phyloP scores from a whole-genome alignment of 2,329 filamentous ascomycete species.

The Aspergillus flavus region DNA sequence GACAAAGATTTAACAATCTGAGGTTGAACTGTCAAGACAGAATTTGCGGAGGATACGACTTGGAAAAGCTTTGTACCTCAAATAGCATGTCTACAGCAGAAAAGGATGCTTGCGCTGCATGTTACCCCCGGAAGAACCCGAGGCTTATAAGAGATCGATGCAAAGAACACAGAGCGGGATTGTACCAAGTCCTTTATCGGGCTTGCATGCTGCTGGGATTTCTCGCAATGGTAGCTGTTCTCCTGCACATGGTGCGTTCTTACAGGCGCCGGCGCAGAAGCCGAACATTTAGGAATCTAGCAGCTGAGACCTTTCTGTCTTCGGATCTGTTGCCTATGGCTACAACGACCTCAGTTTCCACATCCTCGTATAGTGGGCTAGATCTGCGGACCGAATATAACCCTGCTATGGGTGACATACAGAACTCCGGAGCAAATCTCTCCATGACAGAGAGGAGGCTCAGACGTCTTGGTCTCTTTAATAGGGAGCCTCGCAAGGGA shows the following conservation, averaged over 20 bases:
- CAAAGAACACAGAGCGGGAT: not conserved
- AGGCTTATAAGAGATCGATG: not conserved
- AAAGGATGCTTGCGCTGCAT: not conserved
- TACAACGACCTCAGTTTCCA: not conserved
- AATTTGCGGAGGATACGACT: not conserved
- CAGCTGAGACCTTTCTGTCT: not conserved
- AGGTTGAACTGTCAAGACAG: not conserved
- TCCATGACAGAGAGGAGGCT: not conserved
- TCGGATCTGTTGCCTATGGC: not conserved
- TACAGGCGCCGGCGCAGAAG: not conserved
- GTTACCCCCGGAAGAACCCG: not conserved
- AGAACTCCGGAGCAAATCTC: not conserved
- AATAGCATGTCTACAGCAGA: not conserved
- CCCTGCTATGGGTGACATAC: not conserved
- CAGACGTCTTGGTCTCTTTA: conserved; percentile 1
- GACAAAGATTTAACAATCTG: not conserved
- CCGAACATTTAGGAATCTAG: not conserved
- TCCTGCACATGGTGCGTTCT: not conserved
- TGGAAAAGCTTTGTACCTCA: not conserved
- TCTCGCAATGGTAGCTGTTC: not conserved
- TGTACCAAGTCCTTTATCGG: not conserved
- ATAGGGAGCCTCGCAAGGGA: conserved; percentile 16
- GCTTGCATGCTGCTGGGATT: not conserved
- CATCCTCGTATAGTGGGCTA: not conserved
- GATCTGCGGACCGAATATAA: not conserved